Evolutionary conservation across 2,329 filamentous ascomycete genomes (phyloP), one percentile per base, ranked within the genome.

Genomic region (Fusarium napiforme): DNA sequence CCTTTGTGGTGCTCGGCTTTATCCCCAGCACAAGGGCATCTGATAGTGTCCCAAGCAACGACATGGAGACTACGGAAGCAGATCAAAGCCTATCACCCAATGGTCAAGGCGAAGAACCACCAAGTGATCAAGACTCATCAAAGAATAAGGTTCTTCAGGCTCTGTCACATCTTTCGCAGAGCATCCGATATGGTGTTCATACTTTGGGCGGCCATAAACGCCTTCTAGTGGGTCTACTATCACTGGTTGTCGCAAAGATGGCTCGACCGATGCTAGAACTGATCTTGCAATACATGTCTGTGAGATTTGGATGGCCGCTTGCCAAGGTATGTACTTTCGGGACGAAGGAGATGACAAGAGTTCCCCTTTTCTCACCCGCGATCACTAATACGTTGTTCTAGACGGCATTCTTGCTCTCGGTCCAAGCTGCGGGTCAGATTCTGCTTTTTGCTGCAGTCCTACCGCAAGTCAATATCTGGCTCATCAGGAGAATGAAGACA

Each of bases 231-330:
- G 58, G 58, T 28, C 58, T 55, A 8, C 18, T 55, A n/a, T 23
- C 37, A 9, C 34, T 55, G 15, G 30, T 55, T 2, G 58, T 55
- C 15, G 58, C 58, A 4, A 60, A 60, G 40, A 60, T 60, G 58
- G 46, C 58, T 19, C 58, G 47, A 1, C 47, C 58, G 4, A 55
- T 60, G 58, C 58, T 60, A 19, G 47, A 60, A 28, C 15, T 60
- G 2, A 60, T 60, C 28, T 36, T 60, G 15, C 58, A 55, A 23
- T 55, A 60, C 47, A 55, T 60, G 58, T 60, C 58, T n/a, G 58
- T 60, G 28, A 55, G 58, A 23, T 60, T 60, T 23, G 37, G n/a
- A 15, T 60, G 46, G 58, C 36, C 46, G 3, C 2, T 60, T 4
- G 36, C 47, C 19, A 55, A 55, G 47, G 58, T 55, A 9, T 3